Percentiles rank a stretch among this genome's conserved stretches.
Evolutionary conservation across 805 yeast genomes (phyloP).

Genomic region (Millerago galiae): DNA sequence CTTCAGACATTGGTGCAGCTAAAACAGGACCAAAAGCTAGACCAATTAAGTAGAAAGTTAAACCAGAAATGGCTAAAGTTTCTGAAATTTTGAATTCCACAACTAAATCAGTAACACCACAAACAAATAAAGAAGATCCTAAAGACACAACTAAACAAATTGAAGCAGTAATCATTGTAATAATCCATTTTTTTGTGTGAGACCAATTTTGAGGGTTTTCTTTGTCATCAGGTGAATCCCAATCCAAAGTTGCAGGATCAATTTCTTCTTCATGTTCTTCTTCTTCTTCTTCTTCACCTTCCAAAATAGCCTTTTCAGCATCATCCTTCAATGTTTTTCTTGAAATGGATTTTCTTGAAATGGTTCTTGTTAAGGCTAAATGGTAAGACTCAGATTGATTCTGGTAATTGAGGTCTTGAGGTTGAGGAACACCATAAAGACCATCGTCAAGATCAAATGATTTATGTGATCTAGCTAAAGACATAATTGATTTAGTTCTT

Average conservation of each 20-base stretch:
- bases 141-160: slow-evolving; percentile 65
- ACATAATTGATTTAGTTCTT: slow-evolving; percentile 5
- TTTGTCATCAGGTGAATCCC: slow-evolving; percentile 59
- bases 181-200: slow-evolving; percentile 51
- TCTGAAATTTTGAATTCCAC: slow-evolving; percentile 45
- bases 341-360: slow-evolving; percentile 20
- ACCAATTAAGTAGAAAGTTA: slow-evolving; percentile 67
- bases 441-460: slow-evolving; percentile 13
- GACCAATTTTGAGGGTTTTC: slow-evolving; percentile 72
- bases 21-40: slow-evolving; percentile 63
- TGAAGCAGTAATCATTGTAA: slow-evolving; percentile 58
- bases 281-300: slow-evolving; percentile 18
- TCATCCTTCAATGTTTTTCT: slow-evolving; percentile 6
- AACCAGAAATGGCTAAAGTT: slow-evolving; percentile 59
- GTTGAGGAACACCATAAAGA: slow-evolving; percentile 18
- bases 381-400: slow-evolving; percentile 16
- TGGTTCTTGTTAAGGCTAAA: slow-evolving; percentile 19
- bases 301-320: slow-evolving; percentile 3
- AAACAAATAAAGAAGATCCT: slow-evolving; percentile 68
- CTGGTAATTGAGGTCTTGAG: slow-evolving; percentile 6
- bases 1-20: slow-evolving; percentile 68
- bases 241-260: slow-evolving; percentile 38
- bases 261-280: slow-evolving; percentile 20
- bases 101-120: slow-evolving; percentile 53
- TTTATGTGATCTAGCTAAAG: slow-evolving; percentile 10